Conservation (phyloP, 2,329 filamentous ascomycete species). For the Herpotrichia juniperi region DNA sequence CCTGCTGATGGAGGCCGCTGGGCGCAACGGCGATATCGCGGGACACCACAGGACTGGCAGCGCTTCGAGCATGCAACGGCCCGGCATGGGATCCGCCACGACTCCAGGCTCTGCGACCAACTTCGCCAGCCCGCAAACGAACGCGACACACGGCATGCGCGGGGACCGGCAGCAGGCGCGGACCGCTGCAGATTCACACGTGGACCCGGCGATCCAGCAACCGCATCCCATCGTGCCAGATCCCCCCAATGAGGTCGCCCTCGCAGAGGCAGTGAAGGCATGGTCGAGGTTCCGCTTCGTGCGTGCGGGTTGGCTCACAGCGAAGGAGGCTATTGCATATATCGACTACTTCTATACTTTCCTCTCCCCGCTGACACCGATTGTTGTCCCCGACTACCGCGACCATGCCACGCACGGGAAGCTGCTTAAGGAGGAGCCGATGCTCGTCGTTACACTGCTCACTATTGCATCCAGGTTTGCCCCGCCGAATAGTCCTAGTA, state of each 20-base stretch:
- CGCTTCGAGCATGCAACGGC: conserved; percentile 45
- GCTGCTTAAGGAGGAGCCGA: conserved; percentile 87
- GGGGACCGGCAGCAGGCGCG: conserved; percentile 30
- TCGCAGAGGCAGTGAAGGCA: conserved; percentile 74
- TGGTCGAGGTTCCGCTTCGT: conserved; percentile 95
- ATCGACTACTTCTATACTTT: conserved; percentile 96
- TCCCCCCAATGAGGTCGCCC: conserved; percentile 43
- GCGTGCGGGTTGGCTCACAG: conserved; percentile 95
- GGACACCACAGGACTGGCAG: conserved; percentile 57
- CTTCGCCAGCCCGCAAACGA: conserved; percentile 42
- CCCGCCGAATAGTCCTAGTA: conserved; percentile 73
- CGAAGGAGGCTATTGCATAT: conserved; percentile 90
- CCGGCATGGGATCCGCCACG: conserved; percentile 30
- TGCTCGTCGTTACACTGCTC: conserved; percentile 87
- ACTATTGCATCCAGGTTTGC: conserved; percentile 91
- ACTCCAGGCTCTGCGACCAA: conserved; percentile 44
- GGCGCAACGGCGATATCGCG: conserved; percentile 54
- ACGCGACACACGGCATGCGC: conserved; percentile 20
- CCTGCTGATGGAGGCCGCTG: conserved; percentile 83
- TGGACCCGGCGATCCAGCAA: conserved; percentile 41
- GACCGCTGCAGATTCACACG: conserved; percentile 26
- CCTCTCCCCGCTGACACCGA: conserved; percentile 89
- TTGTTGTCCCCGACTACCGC: conserved; percentile 88
- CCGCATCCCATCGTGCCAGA: conserved; percentile 28
- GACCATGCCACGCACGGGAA: conserved; percentile 79